Percentiles rank a stretch among this genome's conserved stretches.
Conservation (phyloP, 345 rosid genomes). For the Populus nigra region DNA sequence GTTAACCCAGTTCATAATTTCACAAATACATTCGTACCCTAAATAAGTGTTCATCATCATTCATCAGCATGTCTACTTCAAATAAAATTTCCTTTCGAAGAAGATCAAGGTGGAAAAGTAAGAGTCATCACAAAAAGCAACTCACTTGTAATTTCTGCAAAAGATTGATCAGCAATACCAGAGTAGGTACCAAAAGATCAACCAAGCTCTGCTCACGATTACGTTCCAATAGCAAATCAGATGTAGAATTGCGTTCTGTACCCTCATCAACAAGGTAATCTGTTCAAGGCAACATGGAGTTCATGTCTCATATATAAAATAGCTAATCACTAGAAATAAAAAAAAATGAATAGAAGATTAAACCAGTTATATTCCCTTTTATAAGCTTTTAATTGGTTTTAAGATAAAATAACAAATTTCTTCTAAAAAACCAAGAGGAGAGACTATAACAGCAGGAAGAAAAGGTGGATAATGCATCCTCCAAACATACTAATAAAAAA, state of each 20-base stretch:
- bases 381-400: neutral
- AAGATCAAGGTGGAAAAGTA: neutral
- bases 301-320: neutral
- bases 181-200: conserved; percentile 81
- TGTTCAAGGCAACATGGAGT: conserved; percentile 34
- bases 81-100: neutral
- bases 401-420: neutral
- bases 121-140: conserved; percentile 8
- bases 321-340: neutral
- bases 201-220: conserved; percentile 93
- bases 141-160: conserved; percentile 80
- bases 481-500: neutral
- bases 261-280: conserved; percentile 99
- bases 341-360: neutral
- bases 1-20: too few relatives aligned
- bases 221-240: conserved; percentile 89
- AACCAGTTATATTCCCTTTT: neutral
- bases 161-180: conserved; percentile 67
- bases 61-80: neutral
- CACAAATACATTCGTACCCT: neutral
- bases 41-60: neutral
- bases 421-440: neutral
- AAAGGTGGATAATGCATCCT: neutral
- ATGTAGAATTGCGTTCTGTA: conserved; percentile 88
- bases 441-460: neutral